Base-by-base conservation (phyloP, 495 filamentous ascomycete species). In the Neurospora terricola region DNA sequence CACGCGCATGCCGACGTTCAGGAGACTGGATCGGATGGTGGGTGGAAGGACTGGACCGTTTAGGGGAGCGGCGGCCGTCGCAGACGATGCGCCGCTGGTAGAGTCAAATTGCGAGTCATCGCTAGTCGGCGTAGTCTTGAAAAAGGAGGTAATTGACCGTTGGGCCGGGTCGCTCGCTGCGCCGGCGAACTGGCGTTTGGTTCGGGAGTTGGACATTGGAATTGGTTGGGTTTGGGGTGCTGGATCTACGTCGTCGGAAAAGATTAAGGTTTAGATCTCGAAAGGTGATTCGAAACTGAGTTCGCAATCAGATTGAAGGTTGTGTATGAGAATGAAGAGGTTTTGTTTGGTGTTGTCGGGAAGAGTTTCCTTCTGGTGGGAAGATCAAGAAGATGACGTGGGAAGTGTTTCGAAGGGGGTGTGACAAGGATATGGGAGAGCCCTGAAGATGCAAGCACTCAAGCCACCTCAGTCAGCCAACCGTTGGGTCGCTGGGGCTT, bases 1-100 rank as follows among this genome's bases (percentile, higher is more conserved):
- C 70, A 98, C 88, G 40, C 94, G 90, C 93, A 97, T 96, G 75
- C 95, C 95, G 71, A 98, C 94, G 73, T 86, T 91, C 5, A 97
- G 84, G 16, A 98, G 90, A 18, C 90, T 91, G 18, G 93, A 84
- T 80, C 96, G 93, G 30, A 97, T 86, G 27, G 83, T 84, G 10
- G 82, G 78, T 10, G 93, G 88, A 23, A 93, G 85, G 30, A 82
- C 76, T 37, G 87, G 88, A 70, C 81, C 82, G 23, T 84, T 86
- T 9, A 83, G 75, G 14, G 83, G 79, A 75, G 54, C 21, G 38
- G 69, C 39, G 40, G 69, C 39, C 68, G 69, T 30, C 7, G 70
- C 38, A 59, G 70, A 37, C 30, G 42, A 70, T 21, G 45, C 16
- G 37, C 23, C 8, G 71, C 69, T 71, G 72, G 34, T 3, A 75